phyloP scores from a whole-genome alignment of 176 grass and related monocot genomes.

The Eleusine coracana region DNA sequence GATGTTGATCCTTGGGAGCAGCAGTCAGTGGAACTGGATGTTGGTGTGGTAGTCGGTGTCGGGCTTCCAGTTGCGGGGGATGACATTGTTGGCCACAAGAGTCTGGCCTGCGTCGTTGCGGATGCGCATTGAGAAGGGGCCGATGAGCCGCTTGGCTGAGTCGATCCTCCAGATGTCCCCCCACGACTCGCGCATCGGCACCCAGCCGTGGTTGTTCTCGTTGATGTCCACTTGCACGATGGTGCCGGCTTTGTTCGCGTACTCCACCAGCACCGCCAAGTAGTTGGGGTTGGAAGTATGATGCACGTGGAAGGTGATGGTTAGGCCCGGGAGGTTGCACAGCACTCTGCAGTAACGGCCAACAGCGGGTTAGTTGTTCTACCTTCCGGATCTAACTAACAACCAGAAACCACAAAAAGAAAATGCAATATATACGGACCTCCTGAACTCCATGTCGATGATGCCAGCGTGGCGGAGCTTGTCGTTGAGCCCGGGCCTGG shows the following conservation, averaged over 20 bases:
- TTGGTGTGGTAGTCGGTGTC: slow-evolving; percentile 64
- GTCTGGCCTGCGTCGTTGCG: slow-evolving; percentile 58
- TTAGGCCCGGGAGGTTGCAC: slow-evolving; percentile 51
- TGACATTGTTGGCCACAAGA: slow-evolving; percentile 61
- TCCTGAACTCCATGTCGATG: slow-evolving; percentile 62
- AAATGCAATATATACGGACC: slow-evolving; percentile 20
- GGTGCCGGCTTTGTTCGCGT: slow-evolving; percentile 63
- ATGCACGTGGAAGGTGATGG: slow-evolving; percentile 66
- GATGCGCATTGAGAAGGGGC: slow-evolving; percentile 64
- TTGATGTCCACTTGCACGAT: slow-evolving; percentile 53
- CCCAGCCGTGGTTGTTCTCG: slow-evolving; percentile 32
- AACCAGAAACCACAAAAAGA: background rate
- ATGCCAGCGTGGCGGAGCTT: slow-evolving; percentile 63
- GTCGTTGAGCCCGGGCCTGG: slow-evolving; percentile 44
- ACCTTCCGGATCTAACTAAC: background rate
- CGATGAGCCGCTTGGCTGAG: slow-evolving; percentile 41
- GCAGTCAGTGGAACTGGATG: slow-evolving; percentile 59
- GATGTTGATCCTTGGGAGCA: background rate
- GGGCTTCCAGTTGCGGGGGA: slow-evolving; percentile 62
- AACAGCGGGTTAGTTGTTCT: background rate
- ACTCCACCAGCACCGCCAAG: slow-evolving; percentile 65
- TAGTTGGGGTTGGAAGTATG: slow-evolving; percentile 65
- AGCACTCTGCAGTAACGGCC: slow-evolving; percentile 43
- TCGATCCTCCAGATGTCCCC: slow-evolving; percentile 63
- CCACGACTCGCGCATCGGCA: slow-evolving; percentile 54